Evolutionary conservation across 805 yeast species (phyloP), one percentile per base, ranked within the genome.

Genomic region (Deakozyma indianensis): DNA sequence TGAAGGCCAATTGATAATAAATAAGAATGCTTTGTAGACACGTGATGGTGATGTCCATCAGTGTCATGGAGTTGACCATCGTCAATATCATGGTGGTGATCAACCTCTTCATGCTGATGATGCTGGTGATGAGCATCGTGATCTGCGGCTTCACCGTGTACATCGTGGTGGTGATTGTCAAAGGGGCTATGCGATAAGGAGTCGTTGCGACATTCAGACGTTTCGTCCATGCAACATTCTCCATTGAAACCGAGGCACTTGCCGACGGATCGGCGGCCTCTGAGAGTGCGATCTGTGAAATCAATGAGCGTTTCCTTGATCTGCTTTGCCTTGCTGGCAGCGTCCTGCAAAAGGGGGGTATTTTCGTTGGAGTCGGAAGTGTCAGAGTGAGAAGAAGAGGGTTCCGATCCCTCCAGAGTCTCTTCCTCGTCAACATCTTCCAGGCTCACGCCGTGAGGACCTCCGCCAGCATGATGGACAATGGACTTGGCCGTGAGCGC

Each of bases 1-100:
- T 92, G 96, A 21, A 92, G 60, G 2, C 96, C 96, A 47, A 90
- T 86, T 3, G 94, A 75, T 9, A 90, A 63, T n/a, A 90, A 32
- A 32, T 32, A n/a, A 4, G 38, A 32, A 20, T 32, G 38, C 16
- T 32, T 7, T 11, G 38, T 32, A 14, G 38, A 32, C 20, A 32
- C 38, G 16, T 32, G 38, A n/a, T 32, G 38, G 16, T 32, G 38
- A n/a, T 32, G 38, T 14, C 5, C 9, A 11, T 9, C 38, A 5
- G 38, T 14, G 11, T 9, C 20, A 32, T 25, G 14, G 28, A 25
- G 28, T 25, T 14, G n/a, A 25, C 28, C 28, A 25, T 25, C 38
- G 11, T 32, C 7, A 32, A 7, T 14, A 32, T 14, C 5, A 32
- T 32, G 11, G 18, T 32, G 20, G 16, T 32, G 20, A 5, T 32